Evolutionary conservation across 495 filamentous ascomycete genomes (phyloP), one percentile per base, ranked within the genome.

Genomic region (Annulohypoxylon stygium): DNA sequence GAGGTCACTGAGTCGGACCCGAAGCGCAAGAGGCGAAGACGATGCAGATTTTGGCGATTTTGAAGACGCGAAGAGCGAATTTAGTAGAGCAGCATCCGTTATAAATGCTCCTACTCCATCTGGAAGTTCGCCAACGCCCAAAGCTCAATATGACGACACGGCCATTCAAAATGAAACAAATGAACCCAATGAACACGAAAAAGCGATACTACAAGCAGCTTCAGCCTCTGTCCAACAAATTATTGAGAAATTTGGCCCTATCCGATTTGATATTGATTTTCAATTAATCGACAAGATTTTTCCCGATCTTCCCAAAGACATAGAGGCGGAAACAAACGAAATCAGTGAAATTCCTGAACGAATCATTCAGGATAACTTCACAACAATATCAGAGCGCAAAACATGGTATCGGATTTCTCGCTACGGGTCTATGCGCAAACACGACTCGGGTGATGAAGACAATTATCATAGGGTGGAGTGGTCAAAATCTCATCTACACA

Each of bases 321-420:
- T 39, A 7, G 47, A 48, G 30, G 50, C 57, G n/a, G 16, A 67
- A 36, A 9, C 47, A 36, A 30, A 30, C 6, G 61, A 60, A 8
- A 45, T 55, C 20, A 39, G 57, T 5, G 77, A 80, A 6, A 16
- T 84, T 0, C 60, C 80, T 1, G 82, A 83, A 6, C 73, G 75
- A 58, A 64, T 85, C 74, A 80, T 85, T 43, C 70, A 73, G 54
- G 82, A 89, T 75, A 86, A 78, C 43, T 87, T 88, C 60, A 78
- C 78, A 14, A 78, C 84, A 14, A 83, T 83, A 1, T 84, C 85
- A n/a, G 81, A 88, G 65, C 86, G 89, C 48, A 90, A 88, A 73
- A 83, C 82, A 4, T 91, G 89, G 89, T 91, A 91, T 68, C 86
- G 88, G 25, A 76, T 90, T 5, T 89, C 88, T 14, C 82, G 88